Base-by-base conservation (phyloP, 805 yeast species). In the Ogataea pilisensis region DNA sequence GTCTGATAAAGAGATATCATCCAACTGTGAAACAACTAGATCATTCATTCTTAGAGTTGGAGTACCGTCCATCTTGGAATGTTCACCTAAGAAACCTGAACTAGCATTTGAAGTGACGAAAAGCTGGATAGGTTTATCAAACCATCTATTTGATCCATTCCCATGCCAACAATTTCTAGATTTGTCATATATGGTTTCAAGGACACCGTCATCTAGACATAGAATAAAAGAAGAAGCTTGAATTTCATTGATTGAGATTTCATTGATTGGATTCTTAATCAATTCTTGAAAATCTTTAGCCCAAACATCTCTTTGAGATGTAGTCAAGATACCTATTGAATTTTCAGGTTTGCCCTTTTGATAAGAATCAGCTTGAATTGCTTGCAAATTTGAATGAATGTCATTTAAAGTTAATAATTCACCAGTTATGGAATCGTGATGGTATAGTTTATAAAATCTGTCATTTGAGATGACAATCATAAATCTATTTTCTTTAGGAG, bases 1-100 rank as follows among this genome's bases (percentile, higher is more conserved):
- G 34, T 49, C 51, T 2, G 38, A 36, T 13, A 41, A 12, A 2
- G 36, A 20, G 46, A 51, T 41, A 14, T 53, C 76, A 66, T 56
- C 76, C 60, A 90, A 64, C 51, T 78, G 74, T 39, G 72, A 72
- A 48, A 80, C 72, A 30, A 91, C 72, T 57, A 72, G 80, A 65
- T 88, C 88, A 63, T 91, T 91, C 68, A 91, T 68, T 49, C 88
- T 80, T 56, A 87, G 78, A 24, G 96, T 91, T 58, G 97, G 95
- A 8, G 96, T 87, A 47, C 98, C 99, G 64, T 91, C 99, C 98
- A 91, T 91, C 70, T 79, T 85, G 18, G 97, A 88, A 70, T 91
- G 99, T 69, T 91, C 99, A 47, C 95, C 97, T 58, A 89, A 66
- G 69, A 90, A 91, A 1, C 97, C 98, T 7, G 96, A 86, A 48